These are phyloP conservation scores for Parastagonospora nodorum DNA, from an alignment of 2,329 filamentous ascomycete species.

Conservation along the genomic window DNA sequence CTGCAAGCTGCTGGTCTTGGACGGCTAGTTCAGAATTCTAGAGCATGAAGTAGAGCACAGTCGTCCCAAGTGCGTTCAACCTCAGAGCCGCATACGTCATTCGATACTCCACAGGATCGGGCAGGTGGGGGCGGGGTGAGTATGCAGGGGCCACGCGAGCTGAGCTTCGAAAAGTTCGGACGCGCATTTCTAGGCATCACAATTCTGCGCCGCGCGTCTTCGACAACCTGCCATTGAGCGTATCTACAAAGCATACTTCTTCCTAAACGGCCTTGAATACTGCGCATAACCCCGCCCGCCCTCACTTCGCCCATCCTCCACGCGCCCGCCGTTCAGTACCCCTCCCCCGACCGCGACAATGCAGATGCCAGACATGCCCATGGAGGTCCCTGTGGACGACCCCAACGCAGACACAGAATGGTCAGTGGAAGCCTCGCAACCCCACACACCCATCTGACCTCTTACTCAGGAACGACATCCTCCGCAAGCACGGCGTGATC, in stretches of 20 bases:
- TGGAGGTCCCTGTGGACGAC: slow-evolving; percentile 86
- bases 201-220: slow-evolving; percentile 5
- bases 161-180: slow-evolving; percentile 17
- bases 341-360: slow-evolving; percentile 21
- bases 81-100: slow-evolving; percentile 4
- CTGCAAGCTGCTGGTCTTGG: no score
- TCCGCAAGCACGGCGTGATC: slow-evolving; percentile 94
- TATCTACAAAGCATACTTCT: no score
- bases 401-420: slow-evolving; percentile 99
- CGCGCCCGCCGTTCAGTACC: not conserved
- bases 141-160: slow-evolving; percentile 20
- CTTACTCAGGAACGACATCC: slow-evolving; percentile 85
- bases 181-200: slow-evolving; percentile 14
- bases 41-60: no score
- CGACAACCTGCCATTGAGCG: not conserved
- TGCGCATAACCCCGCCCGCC: not conserved
- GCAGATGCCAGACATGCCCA: slow-evolving; percentile 59
- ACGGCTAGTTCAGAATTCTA: no score
- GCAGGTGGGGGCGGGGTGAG: slow-evolving; percentile 31
- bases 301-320: not conserved
- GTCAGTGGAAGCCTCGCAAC: slow-evolving; percentile 50
- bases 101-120: not conserved
- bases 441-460: not conserved
- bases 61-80: not conserved
- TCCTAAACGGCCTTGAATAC: not conserved